Evolutionary conservation across 345 rosid species (phyloP).

Genomic region (Sonneratia caseolaris): DNA sequence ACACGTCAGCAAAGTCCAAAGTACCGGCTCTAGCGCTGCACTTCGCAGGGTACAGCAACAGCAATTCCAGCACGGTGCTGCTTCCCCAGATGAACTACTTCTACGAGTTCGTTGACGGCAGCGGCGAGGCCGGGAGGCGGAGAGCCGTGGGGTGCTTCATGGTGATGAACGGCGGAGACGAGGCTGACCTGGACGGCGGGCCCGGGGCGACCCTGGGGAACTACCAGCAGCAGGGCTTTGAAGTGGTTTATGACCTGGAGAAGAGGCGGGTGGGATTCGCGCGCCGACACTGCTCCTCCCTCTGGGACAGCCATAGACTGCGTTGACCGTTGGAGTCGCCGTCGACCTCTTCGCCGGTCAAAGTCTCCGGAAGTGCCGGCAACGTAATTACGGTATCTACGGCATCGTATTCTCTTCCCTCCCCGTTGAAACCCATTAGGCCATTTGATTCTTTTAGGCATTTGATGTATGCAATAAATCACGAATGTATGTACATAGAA

Average conservation of each 20-base stretch:
- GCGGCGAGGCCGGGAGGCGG: conserved; percentile 31
- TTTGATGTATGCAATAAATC: too few relatives aligned
- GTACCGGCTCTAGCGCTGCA: conserved; percentile 50
- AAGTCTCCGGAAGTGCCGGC: not conserved
- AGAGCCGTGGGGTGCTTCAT: conserved; percentile 74
- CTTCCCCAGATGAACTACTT: conserved; percentile 77
- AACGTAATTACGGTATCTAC: too few relatives aligned
- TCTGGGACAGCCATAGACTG: conserved; percentile 50
- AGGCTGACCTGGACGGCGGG: conserved; percentile 58
- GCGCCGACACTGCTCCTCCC: conserved; percentile 63
- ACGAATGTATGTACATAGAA: too few relatives aligned
- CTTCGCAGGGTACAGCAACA: conserved; percentile 45
- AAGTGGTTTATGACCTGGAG: conserved; percentile 83
- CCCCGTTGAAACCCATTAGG: too few relatives aligned
- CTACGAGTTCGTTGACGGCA: conserved; percentile 58
- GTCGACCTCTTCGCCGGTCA: too few relatives aligned
- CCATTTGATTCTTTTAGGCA: too few relatives aligned
- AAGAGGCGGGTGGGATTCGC: conserved; percentile 74
- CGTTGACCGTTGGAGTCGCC: not conserved
- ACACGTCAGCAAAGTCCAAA: conserved; percentile 12
- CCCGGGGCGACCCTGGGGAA: conserved; percentile 76
- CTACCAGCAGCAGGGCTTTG: conserved; percentile 93
- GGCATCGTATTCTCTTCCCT: too few relatives aligned
- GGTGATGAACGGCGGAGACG: conserved; percentile 91
- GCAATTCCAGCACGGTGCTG: conserved; percentile 47